A percentile compares a stretch with the other conserved stretches of the same genome.
Evolutionary conservation across 768 basidiomycete genomes (phyloP).

Genomic region (Boletus insuetus): DNA sequence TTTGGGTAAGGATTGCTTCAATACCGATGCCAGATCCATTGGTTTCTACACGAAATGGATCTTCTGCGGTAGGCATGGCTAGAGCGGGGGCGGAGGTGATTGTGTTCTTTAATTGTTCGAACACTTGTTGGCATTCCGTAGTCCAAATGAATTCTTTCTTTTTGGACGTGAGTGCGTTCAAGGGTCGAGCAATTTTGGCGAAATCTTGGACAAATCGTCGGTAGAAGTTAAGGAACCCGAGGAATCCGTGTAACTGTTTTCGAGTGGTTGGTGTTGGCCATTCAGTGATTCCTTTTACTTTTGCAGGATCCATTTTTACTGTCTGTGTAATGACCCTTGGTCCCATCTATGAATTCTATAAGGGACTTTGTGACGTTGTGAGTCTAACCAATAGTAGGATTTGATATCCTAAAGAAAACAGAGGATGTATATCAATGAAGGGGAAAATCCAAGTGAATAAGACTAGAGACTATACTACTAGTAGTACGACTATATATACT

Average conservation of each 20-base stretch:
- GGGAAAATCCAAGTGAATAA: too few species aligned
- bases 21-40: not conserved
- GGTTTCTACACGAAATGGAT: not conserved
- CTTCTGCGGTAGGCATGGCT: not conserved
- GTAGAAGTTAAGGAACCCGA: not conserved
- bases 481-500: too few species aligned
- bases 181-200: not conserved
- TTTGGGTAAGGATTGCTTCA: too few species aligned
- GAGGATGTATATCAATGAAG: too few species aligned
- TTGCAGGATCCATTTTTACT: not conserved
- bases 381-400: too few species aligned
- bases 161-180: not conserved
- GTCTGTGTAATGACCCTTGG: too few species aligned
- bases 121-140: not conserved
- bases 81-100: not conserved
- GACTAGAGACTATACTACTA: too few species aligned
- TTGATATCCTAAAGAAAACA: too few species aligned
- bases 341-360: too few species aligned
- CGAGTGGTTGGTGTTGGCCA: not conserved
- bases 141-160: not conserved
- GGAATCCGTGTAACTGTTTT: not conserved
- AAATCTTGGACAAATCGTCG: not conserved
- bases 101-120: not conserved
- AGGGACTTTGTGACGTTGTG: too few species aligned
- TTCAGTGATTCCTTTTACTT: not conserved